Evolutionary conservation across 2,329 filamentous ascomycete species (phyloP).

Genomic region (Alternaria sp.): DNA sequence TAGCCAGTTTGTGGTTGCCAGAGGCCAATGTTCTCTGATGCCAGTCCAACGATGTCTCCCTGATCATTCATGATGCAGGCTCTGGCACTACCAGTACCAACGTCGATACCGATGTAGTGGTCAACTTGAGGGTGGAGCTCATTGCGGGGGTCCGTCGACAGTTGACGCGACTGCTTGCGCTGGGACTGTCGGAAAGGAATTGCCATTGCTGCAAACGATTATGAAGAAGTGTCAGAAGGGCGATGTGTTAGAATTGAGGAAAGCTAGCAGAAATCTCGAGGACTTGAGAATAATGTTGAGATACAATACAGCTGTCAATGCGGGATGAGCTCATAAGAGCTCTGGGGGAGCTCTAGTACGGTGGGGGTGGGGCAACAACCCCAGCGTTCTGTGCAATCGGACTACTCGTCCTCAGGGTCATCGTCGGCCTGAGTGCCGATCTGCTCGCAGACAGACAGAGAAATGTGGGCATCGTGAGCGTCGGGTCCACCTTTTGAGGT

Average conservation of each 20-base stretch:
- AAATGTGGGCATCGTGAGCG: conserved; percentile 45
- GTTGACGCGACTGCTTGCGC: conserved; percentile 54
- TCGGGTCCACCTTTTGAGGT: conserved; percentile 43
- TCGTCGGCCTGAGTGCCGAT: conserved; percentile 30
- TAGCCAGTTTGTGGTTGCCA: conserved; percentile 65
- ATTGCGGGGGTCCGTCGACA: conserved; percentile 63
- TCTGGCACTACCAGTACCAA: conserved; percentile 93
- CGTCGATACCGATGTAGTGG: conserved; percentile 87
- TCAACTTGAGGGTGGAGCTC: conserved; percentile 65
- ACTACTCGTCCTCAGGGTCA: conserved; percentile 21
- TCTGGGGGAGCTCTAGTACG: conserved; percentile 37
- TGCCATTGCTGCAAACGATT: conserved; percentile 32
- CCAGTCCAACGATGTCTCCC: conserved; percentile 79
- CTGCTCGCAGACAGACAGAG: conserved; percentile 27
- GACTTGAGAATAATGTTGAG: conserved; percentile 42
- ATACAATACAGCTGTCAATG: conserved; percentile 36
- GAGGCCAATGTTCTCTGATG: conserved; percentile 62
- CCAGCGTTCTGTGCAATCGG: conserved; percentile 30
- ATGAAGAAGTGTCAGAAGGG: conserved; percentile 4
- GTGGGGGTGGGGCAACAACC: conserved; percentile 47
- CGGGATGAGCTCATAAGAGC: conserved; percentile 50
- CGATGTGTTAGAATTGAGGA: conserved; percentile 1
- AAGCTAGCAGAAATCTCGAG: conserved; percentile 6
- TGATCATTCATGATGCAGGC: conserved; percentile 94
- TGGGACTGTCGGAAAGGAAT: conserved; percentile 41